Conservation (phyloP, 2,329 filamentous ascomycete species). For the Aureobasidium lini region DNA sequence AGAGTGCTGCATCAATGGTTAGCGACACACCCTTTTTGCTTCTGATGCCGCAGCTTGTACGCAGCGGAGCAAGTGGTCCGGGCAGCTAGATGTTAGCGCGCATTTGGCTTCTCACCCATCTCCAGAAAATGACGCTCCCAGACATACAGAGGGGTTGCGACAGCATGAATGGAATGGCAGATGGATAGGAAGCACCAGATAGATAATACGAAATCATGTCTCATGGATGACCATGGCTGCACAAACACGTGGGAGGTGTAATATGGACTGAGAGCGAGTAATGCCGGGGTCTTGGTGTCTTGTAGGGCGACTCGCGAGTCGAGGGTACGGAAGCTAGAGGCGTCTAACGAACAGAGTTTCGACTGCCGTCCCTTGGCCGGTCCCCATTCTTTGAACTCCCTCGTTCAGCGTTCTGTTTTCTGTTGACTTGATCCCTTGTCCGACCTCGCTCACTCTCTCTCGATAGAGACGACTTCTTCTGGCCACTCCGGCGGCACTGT, state of each 20-base stretch:
- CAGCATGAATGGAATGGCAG: background rate
- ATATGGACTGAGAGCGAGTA: slow-evolving; percentile 2
- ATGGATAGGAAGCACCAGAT: background rate
- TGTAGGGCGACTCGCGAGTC: background rate
- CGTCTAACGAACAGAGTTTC: background rate
- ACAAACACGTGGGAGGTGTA: background rate
- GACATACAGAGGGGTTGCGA: background rate
- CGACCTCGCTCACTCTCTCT: background rate
- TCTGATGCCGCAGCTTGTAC: slow-evolving; percentile 1
- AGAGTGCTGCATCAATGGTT: background rate
- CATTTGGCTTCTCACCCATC: slow-evolving; percentile 11
- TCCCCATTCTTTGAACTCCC: background rate
- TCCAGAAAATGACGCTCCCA: background rate
- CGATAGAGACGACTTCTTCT: background rate
- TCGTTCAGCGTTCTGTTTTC: background rate
- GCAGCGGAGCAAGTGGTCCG: slow-evolving; percentile 6
- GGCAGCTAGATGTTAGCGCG: slow-evolving; percentile 12
- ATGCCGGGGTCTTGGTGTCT: background rate
- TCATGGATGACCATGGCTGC: background rate
- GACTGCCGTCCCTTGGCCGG: background rate
- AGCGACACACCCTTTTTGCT: background rate
- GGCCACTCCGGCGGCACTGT: background rate
- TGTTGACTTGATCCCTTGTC: background rate
- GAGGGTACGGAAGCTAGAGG: background rate
- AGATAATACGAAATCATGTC: slow-evolving; percentile 10